These are phyloP conservation scores for Amesomyces nigricolor DNA, from an alignment of 2,329 filamentous ascomycete genomes.

Conservation along the genomic window DNA sequence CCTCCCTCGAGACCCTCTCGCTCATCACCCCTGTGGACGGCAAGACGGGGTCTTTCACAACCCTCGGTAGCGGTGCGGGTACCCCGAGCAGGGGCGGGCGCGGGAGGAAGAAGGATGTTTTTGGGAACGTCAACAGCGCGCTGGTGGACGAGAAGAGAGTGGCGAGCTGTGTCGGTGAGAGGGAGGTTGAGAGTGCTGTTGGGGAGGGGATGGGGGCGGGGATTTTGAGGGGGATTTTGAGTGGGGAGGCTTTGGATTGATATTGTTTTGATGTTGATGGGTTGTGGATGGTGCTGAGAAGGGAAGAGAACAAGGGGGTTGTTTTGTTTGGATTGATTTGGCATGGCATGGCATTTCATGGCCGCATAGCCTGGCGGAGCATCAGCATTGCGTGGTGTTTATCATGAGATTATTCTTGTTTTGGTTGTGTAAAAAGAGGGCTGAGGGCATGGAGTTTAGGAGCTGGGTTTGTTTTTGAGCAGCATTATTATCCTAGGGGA, in stretches of 20 bases:
- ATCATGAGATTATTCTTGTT: background rate
- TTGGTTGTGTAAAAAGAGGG: background rate
- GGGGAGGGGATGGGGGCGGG: slow-evolving; percentile 52
- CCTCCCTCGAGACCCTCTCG: slow-evolving; percentile 81
- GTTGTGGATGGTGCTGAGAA: background rate
- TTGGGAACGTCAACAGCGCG: slow-evolving; percentile 25
- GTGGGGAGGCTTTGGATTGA: slow-evolving; percentile 52
- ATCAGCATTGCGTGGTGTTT: slow-evolving; percentile 2
- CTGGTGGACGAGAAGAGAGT: slow-evolving; percentile 66
- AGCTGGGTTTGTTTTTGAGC: too few species aligned
- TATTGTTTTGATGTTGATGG: background rate
- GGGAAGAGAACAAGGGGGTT: background rate
- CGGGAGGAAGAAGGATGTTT: slow-evolving; percentile 50
- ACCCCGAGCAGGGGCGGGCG: slow-evolving; percentile 64
- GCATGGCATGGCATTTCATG: slow-evolving; percentile 5
- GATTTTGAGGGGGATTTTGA: slow-evolving; percentile 58
- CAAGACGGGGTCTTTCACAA: slow-evolving; percentile 61
- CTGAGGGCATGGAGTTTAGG: background rate
- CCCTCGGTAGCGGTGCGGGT: slow-evolving; percentile 38
- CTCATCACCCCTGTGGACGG: slow-evolving; percentile 66
- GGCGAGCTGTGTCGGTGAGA: slow-evolving; percentile 72
- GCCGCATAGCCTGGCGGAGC: slow-evolving; percentile 1
- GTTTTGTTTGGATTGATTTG: background rate
- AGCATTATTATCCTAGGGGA: too few species aligned
- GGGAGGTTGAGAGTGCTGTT: slow-evolving; percentile 68